A percentile compares a stretch with the other conserved stretches of the same genome.
phyloP scores from a whole-genome alignment of 2,329 filamentous ascomycete genomes.

The Lojkania enalia region DNA sequence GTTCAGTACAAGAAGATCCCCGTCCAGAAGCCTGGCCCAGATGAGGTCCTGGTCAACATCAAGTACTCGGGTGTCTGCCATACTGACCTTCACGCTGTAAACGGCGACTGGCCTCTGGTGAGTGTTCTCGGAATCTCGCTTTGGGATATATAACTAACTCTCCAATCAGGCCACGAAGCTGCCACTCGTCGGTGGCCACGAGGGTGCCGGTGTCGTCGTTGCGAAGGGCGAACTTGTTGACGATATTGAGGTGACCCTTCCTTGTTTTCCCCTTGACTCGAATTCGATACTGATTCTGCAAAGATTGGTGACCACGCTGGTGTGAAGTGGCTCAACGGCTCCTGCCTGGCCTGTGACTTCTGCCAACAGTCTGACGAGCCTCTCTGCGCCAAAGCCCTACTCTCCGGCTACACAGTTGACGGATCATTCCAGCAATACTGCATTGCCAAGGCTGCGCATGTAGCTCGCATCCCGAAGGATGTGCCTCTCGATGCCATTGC shows the following conservation, averaged over 20 bases:
- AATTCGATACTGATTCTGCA: neutral
- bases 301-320: slow-evolving; percentile 80
- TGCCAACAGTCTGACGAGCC: slow-evolving; percentile 82
- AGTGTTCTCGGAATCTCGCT: slow-evolving; percentile 5
- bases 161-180: slow-evolving; percentile 64
- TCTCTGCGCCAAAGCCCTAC: slow-evolving; percentile 72
- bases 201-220: slow-evolving; percentile 81
- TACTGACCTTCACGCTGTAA: slow-evolving; percentile 80
- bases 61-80: slow-evolving; percentile 91
- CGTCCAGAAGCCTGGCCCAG: slow-evolving; percentile 77
- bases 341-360: slow-evolving; percentile 81
- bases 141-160: slow-evolving; percentile 15
- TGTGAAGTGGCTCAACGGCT: slow-evolving; percentile 89
- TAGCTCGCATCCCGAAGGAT: slow-evolving; percentile 79
- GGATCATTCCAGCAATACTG: slow-evolving; percentile 92
- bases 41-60: slow-evolving; percentile 90
- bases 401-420: slow-evolving; percentile 92
- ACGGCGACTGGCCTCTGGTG: slow-evolving; percentile 83
- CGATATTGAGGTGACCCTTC: slow-evolving; percentile 61
- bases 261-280: neutral
- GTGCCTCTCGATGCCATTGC: slow-evolving; percentile 75
- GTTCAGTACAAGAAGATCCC: slow-evolving; percentile 78
- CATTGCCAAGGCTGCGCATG: slow-evolving; percentile 82
- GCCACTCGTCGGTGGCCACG: slow-evolving; percentile 80
- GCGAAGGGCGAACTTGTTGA: slow-evolving; percentile 74